phyloP scores from a whole-genome alignment of 352 stramenopile species.

The Globisporangium nodosum region DNA sequence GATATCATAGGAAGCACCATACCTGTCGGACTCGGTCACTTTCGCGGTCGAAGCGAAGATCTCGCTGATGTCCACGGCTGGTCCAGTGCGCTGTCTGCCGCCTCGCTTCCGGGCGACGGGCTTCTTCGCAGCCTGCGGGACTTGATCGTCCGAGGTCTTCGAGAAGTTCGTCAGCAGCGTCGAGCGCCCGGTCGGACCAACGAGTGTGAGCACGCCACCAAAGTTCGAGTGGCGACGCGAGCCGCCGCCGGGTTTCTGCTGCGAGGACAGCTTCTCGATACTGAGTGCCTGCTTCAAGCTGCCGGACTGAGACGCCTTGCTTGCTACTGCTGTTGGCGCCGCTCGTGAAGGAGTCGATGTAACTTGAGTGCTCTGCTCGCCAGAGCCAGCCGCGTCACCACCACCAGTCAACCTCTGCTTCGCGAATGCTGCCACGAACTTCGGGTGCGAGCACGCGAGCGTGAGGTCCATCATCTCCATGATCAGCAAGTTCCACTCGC shows the following conservation, averaged over 20 bases:
- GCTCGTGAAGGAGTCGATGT: neutral
- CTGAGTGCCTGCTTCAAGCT: slow-evolving; percentile 43
- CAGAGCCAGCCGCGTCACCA: neutral
- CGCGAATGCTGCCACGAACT: slow-evolving; percentile 50
- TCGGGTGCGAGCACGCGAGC: slow-evolving; percentile 61
- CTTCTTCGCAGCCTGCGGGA: slow-evolving; percentile 69
- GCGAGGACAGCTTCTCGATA: slow-evolving; percentile 45
- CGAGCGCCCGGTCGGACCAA: slow-evolving; percentile 55
- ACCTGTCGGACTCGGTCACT: slow-evolving; percentile 56
- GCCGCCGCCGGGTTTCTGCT: slow-evolving; percentile 16
- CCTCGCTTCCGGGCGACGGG: slow-evolving; percentile 33
- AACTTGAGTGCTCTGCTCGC: neutral
- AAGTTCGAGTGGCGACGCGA: slow-evolving; percentile 83
- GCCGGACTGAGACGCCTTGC: slow-evolving; percentile 5
- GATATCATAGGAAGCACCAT: slow-evolving; percentile 4
- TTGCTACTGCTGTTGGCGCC: neutral
- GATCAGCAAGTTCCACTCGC: slow-evolving; percentile 84
- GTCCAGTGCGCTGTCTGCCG: slow-evolving; percentile 36
- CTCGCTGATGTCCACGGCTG: slow-evolving; percentile 64
- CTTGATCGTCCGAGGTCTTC: slow-evolving; percentile 63
- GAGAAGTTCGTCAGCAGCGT: slow-evolving; percentile 73
- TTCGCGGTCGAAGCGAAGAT: slow-evolving; percentile 66
- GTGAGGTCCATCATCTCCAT: slow-evolving; percentile 89
- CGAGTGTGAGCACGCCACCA: slow-evolving; percentile 76
- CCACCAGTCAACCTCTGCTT: slow-evolving; percentile 22